Base-by-base conservation (phyloP, 2,329 filamentous ascomycete genomes). In the Lasiodiplodia hormozganensis region DNA sequence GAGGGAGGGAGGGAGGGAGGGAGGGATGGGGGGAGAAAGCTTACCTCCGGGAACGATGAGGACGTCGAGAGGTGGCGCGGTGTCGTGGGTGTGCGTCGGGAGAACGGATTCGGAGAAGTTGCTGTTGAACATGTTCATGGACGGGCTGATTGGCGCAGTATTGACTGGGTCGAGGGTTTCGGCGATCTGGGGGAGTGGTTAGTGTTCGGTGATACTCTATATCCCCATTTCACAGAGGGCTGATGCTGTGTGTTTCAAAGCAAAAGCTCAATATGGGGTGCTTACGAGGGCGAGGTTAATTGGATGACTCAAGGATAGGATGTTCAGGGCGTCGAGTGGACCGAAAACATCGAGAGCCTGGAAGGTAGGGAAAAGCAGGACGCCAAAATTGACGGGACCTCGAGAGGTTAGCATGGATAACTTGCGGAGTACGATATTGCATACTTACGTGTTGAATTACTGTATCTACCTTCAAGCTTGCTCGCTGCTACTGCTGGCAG, bases 11-110 rank as follows among this genome's bases (percentile, higher is more conserved):
- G 40, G 40, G 11, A 2, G 49, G 6, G 52, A 23, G 52, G 52
- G 28, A 34, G 18, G 25, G 25, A 12, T 25, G 8, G 1, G 25
- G 23, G 1, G 52, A 11, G 16, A 34, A 54, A 7, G 5, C 53
- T 12, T 56, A 56, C 53, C 40, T 6, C 40, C 40, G 3, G 40
- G 40, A 8, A 43, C 40, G 16, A 43, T 43, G 23, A 92, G 81
- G 4, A 91, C 86, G 54, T 91, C 88, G 4, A 90, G 81, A 0
- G 73, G 70, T 0, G 85, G 85, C 2, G 83, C 81, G 4, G 81
- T 77, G 53, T 78, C 81, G 72, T 89, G 89, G 0, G 88, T 90
- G 73, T 85, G 83, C 7, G 85, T 86, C 3, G 85, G 84, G 3
- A 84, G 70, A 49, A 85, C 74, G 40, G 72, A 72, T 68, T 85